Evolutionary conservation across 176 grass and related monocot species (phyloP), one percentile per base, ranked within the genome.

Genomic region (Otatea glauca): DNA sequence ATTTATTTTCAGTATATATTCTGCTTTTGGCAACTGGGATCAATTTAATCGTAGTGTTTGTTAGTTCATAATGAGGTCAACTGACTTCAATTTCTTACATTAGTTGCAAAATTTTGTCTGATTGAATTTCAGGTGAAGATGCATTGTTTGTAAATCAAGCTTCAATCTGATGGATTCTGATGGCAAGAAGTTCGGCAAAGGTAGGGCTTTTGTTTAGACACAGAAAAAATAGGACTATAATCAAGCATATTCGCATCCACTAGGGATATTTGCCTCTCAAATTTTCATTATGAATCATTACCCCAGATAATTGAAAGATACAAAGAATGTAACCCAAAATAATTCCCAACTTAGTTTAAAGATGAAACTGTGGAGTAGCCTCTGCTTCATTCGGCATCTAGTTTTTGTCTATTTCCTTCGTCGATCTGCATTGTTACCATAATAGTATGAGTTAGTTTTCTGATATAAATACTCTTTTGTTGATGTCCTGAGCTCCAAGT

Each of bases 101-200:
- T 45, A 50, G 64, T 35, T 20, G 3, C 60, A 49, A 68, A 56
- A 61, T 87, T 50, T 69, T 84, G 24, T 29, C 3, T 13, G 62
- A 74, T 45, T 64, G 62, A 80, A 62, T 80, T 84, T 88, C 82
- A 92, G 90, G 67, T 92, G 66, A 82, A 81, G 71, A 85, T 89
- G 76, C 64, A 43, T 12, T 85, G 73, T 34, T 56, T 24, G 18
- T 80, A 79, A 47, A 79, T 12, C 80, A 70, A 82, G 50, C 35
- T 86, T 43, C 59, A 83, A 73, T 88, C 67, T 87, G 51, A 93
- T 93, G 91, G 91, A 93, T 74, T 69, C 88, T 70, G 88, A 89
- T 15, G 79, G 69, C 29, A 91, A 91, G 83, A 94, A 94, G 75
- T 94, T 94, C 77, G 92, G 88, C 76, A 94, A 86, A 81, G 92